Percentiles rank a stretch among this genome's conserved stretches.
Evolutionary conservation across 108 stramenopile species (phyloP).

Genomic region (Skeletonema potamos): DNA sequence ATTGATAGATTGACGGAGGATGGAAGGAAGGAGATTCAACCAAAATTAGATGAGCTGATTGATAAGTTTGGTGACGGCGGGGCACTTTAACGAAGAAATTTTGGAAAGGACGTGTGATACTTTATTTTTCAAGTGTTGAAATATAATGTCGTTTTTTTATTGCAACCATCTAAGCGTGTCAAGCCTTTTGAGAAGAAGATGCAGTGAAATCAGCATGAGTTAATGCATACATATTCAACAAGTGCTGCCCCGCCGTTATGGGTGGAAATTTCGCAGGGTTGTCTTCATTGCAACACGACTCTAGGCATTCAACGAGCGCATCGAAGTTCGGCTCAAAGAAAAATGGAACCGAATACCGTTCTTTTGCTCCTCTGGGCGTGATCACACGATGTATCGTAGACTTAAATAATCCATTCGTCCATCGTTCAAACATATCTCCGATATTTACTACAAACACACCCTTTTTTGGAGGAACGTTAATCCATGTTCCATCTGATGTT

Average conservation of each 20-base stretch:
- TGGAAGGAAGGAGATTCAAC: constrained; percentile 57
- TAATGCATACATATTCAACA: constrained; percentile 55
- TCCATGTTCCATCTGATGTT: constrained; percentile 41
- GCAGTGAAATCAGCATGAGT: constrained; percentile 54
- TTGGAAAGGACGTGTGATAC: neutral
- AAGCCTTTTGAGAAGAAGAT: neutral
- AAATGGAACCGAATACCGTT: constrained; percentile 73
- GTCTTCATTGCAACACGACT: constrained; percentile 23
- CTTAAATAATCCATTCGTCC: constrained; percentile 73
- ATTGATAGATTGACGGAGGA: constrained; percentile 78
- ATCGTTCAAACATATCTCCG: constrained; percentile 82
- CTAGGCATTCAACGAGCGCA: constrained; percentile 40
- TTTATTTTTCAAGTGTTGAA: neutral
- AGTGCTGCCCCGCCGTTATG: constrained; percentile 51
- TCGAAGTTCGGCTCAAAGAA: constrained; percentile 73
- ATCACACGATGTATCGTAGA: constrained; percentile 78
- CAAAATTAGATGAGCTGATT: constrained; percentile 66
- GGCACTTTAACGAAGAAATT: constrained; percentile 44
- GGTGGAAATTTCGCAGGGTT: constrained; percentile 47
- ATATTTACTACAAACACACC: constrained; percentile 81
- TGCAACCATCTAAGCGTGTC: neutral
- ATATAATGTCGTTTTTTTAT: neutral
- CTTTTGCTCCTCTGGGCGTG: constrained; percentile 27
- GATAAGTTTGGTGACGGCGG: constrained; percentile 75
- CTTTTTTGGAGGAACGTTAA: constrained; percentile 57